Conservation (phyloP, 2,329 filamentous ascomycete genomes). For the Emericellopsis atlantica region DNA sequence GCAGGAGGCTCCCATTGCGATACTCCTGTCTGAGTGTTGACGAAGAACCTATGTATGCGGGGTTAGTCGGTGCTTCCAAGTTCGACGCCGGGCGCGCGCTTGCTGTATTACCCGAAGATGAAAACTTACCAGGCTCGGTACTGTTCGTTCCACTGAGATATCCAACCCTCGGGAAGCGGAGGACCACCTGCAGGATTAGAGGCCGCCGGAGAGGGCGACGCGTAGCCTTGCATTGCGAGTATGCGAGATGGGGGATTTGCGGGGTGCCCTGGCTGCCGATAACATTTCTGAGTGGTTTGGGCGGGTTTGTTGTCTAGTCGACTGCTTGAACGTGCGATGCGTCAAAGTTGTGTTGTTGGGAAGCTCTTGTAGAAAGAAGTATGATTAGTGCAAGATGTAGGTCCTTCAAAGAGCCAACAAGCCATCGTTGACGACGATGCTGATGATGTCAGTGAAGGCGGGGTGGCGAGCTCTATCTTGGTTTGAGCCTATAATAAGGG, state of each 20-base stretch:
- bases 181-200: conserved; percentile 1
- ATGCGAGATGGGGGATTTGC: neutral
- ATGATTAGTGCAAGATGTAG: too few species aligned
- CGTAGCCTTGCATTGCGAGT: conserved; percentile 2
- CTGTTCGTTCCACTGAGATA: conserved; percentile 2
- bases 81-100: neutral
- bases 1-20: conserved; percentile 3
- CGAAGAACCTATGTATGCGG: conserved; percentile 2
- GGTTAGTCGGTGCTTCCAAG: neutral
- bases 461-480: too few species aligned
- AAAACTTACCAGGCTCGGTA: conserved; percentile 2
- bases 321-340: too few species aligned
- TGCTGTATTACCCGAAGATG: neutral
- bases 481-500: too few species aligned
- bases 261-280: neutral
- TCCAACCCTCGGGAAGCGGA: conserved; percentile 3
- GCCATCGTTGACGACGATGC: too few species aligned
- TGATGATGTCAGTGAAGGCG: too few species aligned
- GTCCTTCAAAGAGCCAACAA: too few species aligned
- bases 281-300: too few species aligned
- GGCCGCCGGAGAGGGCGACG: neutral
- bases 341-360: too few species aligned
- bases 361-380: too few species aligned
- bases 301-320: too few species aligned
- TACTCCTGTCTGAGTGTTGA: conserved; percentile 1